These are phyloP conservation scores for Aspergillus arachidicola DNA, from an alignment of 2,329 filamentous ascomycete species.

Conservation along the genomic window DNA sequence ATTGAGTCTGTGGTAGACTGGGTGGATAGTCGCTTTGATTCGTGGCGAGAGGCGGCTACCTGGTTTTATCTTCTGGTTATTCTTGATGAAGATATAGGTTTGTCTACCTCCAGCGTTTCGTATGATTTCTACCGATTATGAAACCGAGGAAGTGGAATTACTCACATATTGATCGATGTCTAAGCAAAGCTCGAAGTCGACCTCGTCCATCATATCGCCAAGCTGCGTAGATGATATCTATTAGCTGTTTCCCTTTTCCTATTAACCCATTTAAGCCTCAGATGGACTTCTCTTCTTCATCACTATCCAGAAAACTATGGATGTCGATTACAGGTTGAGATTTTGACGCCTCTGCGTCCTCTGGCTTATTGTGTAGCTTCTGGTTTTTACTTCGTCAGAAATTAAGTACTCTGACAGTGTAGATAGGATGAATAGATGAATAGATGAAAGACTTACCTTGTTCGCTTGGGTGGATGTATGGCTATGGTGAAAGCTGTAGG, in stretches of 20 bases:
- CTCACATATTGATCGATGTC: conserved; percentile 19
- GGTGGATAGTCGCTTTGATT: background rate
- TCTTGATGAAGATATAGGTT: background rate
- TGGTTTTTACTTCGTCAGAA: background rate
- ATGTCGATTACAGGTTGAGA: background rate
- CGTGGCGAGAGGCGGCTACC: background rate
- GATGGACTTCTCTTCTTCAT: background rate
- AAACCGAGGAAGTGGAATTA: background rate
- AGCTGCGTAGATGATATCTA: background rate
- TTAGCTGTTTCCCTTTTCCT: background rate
- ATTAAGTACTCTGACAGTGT: background rate
- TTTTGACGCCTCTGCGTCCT: background rate
- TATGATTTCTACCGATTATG: background rate
- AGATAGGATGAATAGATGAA: background rate
- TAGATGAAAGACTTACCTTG: background rate
- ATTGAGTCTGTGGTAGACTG: background rate
- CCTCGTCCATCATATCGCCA: conserved; percentile 20
- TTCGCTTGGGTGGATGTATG: background rate
- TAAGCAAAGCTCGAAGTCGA: conserved; percentile 25
- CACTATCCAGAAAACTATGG: background rate
- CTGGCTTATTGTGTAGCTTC: background rate
- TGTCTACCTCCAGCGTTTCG: background rate
- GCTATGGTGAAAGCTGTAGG: background rate
- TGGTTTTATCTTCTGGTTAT: background rate
- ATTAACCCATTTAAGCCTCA: background rate